Percentiles rank a stretch among this genome's conserved stretches.
phyloP scores from a whole-genome alignment of 768 basidiomycete genomes.

The Epithele typhae region DNA sequence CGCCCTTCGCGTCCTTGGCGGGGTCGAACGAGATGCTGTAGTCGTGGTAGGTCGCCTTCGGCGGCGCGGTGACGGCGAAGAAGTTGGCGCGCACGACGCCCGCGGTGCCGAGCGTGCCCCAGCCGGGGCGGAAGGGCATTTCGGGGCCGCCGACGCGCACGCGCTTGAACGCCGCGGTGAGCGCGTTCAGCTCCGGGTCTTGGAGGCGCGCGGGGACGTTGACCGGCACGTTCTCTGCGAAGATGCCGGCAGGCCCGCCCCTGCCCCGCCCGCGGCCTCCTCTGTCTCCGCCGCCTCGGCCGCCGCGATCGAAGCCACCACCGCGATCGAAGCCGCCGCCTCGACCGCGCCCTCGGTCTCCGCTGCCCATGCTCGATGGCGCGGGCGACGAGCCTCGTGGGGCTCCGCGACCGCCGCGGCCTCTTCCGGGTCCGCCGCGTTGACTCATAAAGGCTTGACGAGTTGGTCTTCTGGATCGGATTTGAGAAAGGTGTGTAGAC shows the following conservation, averaged over 20 bases:
- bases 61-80: slow-evolving; percentile 48
- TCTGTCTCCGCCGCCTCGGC: neutral
- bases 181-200: slow-evolving; percentile 7
- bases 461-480: too few species aligned
- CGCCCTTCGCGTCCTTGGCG: slow-evolving; percentile 36
- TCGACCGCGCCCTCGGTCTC: slow-evolving; percentile 2
- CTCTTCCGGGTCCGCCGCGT: too few species aligned
- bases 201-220: slow-evolving; percentile 7
- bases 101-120: slow-evolving; percentile 43
- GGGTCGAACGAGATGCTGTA: slow-evolving; percentile 52
- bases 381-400: neutral
- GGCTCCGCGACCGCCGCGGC: neutral
- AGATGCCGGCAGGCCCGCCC: slow-evolving; percentile 13
- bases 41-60: slow-evolving; percentile 44
- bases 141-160: slow-evolving; percentile 16
- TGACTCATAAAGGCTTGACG: too few species aligned
- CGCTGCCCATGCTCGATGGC: neutral
- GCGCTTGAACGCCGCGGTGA: slow-evolving; percentile 29
- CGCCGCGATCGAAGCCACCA: slow-evolving; percentile 8
- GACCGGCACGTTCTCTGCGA: slow-evolving; percentile 8
- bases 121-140: slow-evolving; percentile 53
- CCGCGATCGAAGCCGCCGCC: slow-evolving; percentile 4
- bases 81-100: slow-evolving; percentile 60
- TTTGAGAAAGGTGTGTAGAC: too few species aligned
- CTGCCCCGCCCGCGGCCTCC: neutral